Percentiles rank a stretch among this genome's conserved stretches.
Evolutionary conservation across 2,329 filamentous ascomycete genomes (phyloP).

Genomic region (Penicillium sp.): DNA sequence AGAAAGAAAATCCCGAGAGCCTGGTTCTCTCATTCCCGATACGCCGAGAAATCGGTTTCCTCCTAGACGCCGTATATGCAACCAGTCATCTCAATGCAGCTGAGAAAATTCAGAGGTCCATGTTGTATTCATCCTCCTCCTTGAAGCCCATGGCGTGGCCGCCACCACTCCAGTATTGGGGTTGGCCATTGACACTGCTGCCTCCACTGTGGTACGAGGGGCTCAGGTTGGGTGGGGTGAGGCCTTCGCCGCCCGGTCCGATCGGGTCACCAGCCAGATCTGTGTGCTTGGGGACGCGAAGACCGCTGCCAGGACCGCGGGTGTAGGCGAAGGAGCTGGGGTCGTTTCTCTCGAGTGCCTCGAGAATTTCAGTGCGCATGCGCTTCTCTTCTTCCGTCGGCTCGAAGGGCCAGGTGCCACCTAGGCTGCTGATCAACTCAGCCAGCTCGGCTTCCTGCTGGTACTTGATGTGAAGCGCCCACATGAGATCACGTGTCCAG

Average conservation of each 20-base stretch:
- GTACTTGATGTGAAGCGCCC: constrained; percentile 85
- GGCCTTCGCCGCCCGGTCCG: constrained; percentile 40
- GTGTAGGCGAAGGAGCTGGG: constrained; percentile 74
- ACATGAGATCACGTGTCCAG: constrained; percentile 97
- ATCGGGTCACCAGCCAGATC: constrained; percentile 80
- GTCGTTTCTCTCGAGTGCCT: constrained; percentile 78
- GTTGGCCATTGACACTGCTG: constrained; percentile 55
- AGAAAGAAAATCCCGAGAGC: constrained; percentile 1
- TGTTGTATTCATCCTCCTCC: constrained; percentile 88
- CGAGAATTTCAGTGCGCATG: constrained; percentile 89
- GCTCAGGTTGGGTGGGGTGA: constrained; percentile 61
- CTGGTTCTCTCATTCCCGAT: constrained; percentile 13
- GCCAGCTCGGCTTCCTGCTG: constrained; percentile 83
- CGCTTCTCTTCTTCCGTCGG: constrained; percentile 86
- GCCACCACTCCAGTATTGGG: constrained; percentile 50
- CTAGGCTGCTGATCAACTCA: constrained; percentile 66
- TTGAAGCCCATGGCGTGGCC: constrained; percentile 68
- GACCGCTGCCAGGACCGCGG: constrained; percentile 72
- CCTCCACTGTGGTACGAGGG: constrained; percentile 66
- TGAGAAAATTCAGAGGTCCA: constrained; percentile 54
- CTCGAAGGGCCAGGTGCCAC: constrained; percentile 72
- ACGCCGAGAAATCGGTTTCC: constrained; percentile 15
- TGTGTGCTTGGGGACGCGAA: constrained; percentile 88
- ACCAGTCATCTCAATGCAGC: constrained; percentile 19
- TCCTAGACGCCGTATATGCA: constrained; percentile 31